Evolutionary conservation across 192 early-diverging fungal genomes (phyloP).

Genomic region (Entophlyctis luteolus): DNA sequence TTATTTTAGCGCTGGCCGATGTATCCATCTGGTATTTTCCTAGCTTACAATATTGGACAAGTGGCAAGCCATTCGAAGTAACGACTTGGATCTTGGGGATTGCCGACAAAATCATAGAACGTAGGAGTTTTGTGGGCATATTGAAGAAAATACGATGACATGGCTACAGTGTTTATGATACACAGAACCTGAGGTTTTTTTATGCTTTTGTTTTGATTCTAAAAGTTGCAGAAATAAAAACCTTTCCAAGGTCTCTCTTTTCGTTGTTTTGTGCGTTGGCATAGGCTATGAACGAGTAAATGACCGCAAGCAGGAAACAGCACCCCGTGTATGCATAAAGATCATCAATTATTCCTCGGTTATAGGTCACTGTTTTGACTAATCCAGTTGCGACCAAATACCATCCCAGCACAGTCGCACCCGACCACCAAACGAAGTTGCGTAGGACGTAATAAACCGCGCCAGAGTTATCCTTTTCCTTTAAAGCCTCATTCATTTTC

Average conservation of each 20-base stretch:
- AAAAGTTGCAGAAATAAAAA: background rate
- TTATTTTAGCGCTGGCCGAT: background rate
- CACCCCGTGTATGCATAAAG: conserved; percentile 24
- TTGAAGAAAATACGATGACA: conserved; percentile 15
- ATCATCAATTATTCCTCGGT: conserved; percentile 18
- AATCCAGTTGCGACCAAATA: conserved; percentile 8
- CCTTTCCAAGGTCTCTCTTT: conserved; percentile 22
- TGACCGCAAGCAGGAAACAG: conserved; percentile 20
- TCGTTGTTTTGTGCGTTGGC: conserved; percentile 11
- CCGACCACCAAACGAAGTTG: conserved; percentile 11
- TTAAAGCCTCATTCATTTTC: conserved; percentile 10
- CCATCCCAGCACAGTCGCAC: background rate
- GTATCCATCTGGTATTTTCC: background rate
- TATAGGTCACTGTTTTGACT: background rate
- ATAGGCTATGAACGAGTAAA: conserved; percentile 26
- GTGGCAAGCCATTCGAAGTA: conserved; percentile 23
- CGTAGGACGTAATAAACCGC: conserved; percentile 11
- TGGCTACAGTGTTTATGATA: conserved; percentile 13
- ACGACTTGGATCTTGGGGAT: conserved; percentile 12
- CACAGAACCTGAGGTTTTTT: conserved; percentile 1
- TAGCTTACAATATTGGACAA: conserved; percentile 23
- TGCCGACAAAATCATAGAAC: conserved; percentile 5
- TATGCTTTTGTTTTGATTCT: background rate
- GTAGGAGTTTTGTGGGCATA: background rate
- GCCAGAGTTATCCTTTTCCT: conserved; percentile 14